Evolutionary conservation across 805 yeast species (phyloP).

Genomic region (Monosporozyma siamensis): DNA sequence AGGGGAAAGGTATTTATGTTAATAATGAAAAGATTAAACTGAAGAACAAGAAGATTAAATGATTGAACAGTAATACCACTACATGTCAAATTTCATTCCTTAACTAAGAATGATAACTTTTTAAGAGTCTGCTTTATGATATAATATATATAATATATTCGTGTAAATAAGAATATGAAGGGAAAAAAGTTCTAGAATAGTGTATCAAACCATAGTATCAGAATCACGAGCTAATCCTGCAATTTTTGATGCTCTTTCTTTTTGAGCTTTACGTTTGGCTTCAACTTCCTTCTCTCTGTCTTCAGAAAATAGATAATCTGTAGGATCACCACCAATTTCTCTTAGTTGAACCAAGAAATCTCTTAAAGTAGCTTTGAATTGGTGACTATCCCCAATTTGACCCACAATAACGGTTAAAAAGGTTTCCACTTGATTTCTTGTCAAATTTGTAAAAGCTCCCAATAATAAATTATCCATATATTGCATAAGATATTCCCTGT

Average conservation of each 20-base stretch:
- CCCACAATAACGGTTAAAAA: conserved; percentile 66
- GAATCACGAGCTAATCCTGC: conserved; percentile 88
- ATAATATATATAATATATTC: not conserved
- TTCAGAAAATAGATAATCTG: conserved; percentile 85
- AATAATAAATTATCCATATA: conserved; percentile 66
- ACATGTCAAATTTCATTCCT: no score
- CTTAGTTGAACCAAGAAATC: conserved; percentile 92
- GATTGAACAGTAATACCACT: conserved; percentile 4
- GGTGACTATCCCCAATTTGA: conserved; percentile 55
- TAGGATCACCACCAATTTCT: conserved; percentile 87
- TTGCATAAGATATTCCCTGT: conserved; percentile 62
- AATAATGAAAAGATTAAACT: conserved; percentile 84
- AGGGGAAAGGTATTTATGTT: conserved; percentile 94
- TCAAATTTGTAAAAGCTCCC: conserved; percentile 68
- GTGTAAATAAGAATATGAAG: not conserved
- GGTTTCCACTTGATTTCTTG: conserved; percentile 63
- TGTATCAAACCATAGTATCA: conserved; percentile 32
- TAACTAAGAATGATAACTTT: no score
- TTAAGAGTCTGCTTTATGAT: no score
- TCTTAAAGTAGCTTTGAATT: conserved; percentile 71
- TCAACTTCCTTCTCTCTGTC: conserved; percentile 52
- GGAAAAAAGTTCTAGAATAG: not conserved
- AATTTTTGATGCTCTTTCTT: conserved; percentile 67
- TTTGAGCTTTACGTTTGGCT: conserved; percentile 55
- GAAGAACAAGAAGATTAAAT: conserved; percentile 91